Evolutionary conservation across 805 yeast genomes (phyloP).

Genomic region (Pichia gijzeniarum): DNA sequence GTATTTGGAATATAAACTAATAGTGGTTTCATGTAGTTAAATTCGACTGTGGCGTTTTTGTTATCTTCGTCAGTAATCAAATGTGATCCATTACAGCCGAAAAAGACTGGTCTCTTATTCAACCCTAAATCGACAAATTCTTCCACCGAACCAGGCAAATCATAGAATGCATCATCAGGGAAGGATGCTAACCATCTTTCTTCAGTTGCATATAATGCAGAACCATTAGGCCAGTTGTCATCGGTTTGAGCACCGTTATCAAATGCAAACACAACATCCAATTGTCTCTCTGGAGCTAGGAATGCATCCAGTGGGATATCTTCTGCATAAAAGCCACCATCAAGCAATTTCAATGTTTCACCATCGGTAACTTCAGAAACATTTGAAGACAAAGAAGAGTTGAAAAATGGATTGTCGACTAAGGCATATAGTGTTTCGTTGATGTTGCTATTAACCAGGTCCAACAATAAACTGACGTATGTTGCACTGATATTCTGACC

Average conservation of each 20-base stretch:
- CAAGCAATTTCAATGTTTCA: constrained; percentile 21
- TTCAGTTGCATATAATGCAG: constrained; percentile 46
- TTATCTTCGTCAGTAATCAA: constrained; percentile 34
- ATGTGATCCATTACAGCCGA: constrained; percentile 67
- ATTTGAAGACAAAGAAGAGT: constrained; percentile 27
- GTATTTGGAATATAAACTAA: constrained; percentile 69
- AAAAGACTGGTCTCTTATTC: constrained; percentile 62
- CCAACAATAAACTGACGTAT: constrained; percentile 14
- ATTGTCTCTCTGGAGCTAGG: constrained; percentile 47
- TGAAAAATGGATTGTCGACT: constrained; percentile 38
- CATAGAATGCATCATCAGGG: constrained; percentile 56
- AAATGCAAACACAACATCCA: constrained; percentile 59
- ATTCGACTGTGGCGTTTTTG: constrained; percentile 18
- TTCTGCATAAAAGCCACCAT: constrained; percentile 37
- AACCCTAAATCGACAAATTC: constrained; percentile 54
- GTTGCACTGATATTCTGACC: constrained; percentile 18
- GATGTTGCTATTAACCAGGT: constrained; percentile 38
- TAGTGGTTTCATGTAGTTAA: constrained; percentile 50
- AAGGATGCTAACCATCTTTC: constrained; percentile 43
- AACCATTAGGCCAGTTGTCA: constrained; percentile 58
- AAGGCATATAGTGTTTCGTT: constrained; percentile 40
- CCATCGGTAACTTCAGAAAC: constrained; percentile 17
- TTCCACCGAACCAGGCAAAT: constrained; percentile 53
- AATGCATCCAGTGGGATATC: constrained; percentile 61
- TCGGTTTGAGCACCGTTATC: constrained; percentile 60